Base-by-base conservation (phyloP, 495 filamentous ascomycete genomes). In the Penicillium dipodomyicola region DNA sequence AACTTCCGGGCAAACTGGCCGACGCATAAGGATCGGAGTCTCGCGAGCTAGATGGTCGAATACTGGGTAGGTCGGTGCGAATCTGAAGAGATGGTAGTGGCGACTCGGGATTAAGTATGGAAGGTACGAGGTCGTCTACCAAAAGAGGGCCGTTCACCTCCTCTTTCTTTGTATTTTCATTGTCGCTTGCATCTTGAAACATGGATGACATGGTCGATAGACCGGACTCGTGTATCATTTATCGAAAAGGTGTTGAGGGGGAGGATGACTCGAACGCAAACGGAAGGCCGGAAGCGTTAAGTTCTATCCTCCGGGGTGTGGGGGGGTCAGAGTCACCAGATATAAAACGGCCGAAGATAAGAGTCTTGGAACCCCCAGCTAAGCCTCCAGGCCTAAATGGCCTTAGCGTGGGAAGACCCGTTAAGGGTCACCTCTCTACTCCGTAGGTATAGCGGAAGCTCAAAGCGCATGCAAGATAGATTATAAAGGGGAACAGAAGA, bases 1-100 rank as follows among this genome's bases (percentile, higher is more conserved):
- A 59, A 51, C 77, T 78, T 41, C 74, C 65, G n/a, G 72, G 77
- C 20, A 77, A 80, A 58, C 70, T 78, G 52, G 73, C 72, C 29
- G 69, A 73, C 25, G 67, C 58, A 37, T 61, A 60, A 22, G 68
- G 51, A 56, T 77, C 74, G 22, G 63, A 64, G 22, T 71, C 72
- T 47, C 65, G 50, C 22, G 73, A 64, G 25, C 68, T 72, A 50
- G 65, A 54, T 0, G 70, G 69, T 17, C 59, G 61, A 29, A 51
- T 19, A 45, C 39, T 67, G 23, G 67, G 43, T 12, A 78, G 47
- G 54, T 78, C 75, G 55, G 75, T 78, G 15, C 73, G 69, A 52
- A 78, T 72, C 37, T 78, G 72, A 8, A 78, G 65, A 12, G 73
- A 67, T 3, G 75, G 75, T 19, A 72, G 56, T 35, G 64, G 65